Conservation (phyloP, 176 grass and related monocot genomes). For the Oryza coarctata region DNA sequence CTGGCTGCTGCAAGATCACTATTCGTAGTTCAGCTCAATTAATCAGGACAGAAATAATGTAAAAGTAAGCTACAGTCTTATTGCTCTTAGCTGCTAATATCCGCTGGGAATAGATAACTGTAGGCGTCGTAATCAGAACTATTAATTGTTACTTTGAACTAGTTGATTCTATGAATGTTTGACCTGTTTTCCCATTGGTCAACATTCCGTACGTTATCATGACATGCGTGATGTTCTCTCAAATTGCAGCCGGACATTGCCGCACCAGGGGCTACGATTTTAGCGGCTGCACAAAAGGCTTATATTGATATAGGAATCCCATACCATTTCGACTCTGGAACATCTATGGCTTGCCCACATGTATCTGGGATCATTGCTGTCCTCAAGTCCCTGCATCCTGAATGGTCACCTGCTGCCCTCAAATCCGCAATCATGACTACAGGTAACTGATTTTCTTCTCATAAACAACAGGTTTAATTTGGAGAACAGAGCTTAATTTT, state of each 20-base stretch:
- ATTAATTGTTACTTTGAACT: too few species aligned
- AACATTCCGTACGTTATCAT: not conserved
- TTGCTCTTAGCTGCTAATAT: too few species aligned
- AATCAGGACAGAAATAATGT: too few species aligned
- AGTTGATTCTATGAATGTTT: too few species aligned
- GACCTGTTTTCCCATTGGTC: not conserved
- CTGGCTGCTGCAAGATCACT: too few species aligned
- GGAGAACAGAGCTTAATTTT: too few species aligned
- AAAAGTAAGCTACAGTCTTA: too few species aligned
- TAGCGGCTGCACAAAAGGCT: constrained; percentile 31
- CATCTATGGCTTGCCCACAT: constrained; percentile 59
- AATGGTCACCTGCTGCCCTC: constrained; percentile 60
- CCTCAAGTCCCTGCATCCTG: constrained; percentile 50
- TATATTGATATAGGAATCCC: not conserved
- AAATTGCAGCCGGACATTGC: constrained; percentile 57
- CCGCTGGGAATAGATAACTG: too few species aligned
- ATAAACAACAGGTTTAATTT: not conserved
- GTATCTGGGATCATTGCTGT: constrained; percentile 46
- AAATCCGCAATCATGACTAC: constrained; percentile 63
- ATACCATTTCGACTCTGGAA: constrained; percentile 33
- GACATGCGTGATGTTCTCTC: not conserved
- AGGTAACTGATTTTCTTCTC: not conserved
- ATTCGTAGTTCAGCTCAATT: too few species aligned
- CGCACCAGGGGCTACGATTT: constrained; percentile 52
- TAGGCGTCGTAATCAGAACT: too few species aligned